Conservation (phyloP, 140 eudicot genomes). For the Senecio squalidus region DNA sequence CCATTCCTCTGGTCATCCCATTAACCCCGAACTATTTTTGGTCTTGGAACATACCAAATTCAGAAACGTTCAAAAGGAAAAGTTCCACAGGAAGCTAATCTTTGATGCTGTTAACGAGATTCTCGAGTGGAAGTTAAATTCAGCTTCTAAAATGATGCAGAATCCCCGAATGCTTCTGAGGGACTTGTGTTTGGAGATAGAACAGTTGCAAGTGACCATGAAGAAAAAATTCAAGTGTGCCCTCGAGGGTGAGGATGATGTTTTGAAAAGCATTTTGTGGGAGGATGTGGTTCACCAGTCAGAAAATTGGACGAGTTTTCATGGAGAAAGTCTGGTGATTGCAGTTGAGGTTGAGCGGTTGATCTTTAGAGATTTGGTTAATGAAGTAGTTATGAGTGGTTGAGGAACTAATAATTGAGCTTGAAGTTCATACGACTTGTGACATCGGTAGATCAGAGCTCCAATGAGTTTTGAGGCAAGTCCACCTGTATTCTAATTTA, state of each 20-base stretch:
- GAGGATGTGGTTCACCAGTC: slow-evolving; percentile 48
- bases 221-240: slow-evolving; percentile 26
- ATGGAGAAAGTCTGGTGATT: slow-evolving; percentile 39
- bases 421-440: slow-evolving; percentile 13
- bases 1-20: slow-evolving; percentile 71
- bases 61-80: slow-evolving; percentile 34
- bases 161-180: slow-evolving; percentile 61
- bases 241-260: slow-evolving; percentile 35
- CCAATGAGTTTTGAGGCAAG: not conserved
- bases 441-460: not conserved
- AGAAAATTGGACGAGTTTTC: slow-evolving; percentile 52
- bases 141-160: slow-evolving; percentile 27
- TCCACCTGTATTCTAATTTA: too few relatives aligned
- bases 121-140: slow-evolving; percentile 49
- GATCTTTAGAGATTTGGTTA: slow-evolving; percentile 67
- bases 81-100: slow-evolving; percentile 56
- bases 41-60: slow-evolving; percentile 84
- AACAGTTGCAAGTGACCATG: slow-evolving; percentile 30
- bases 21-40: slow-evolving; percentile 70
- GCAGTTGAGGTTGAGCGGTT: slow-evolving; percentile 60
- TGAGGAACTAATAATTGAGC: not conserved
- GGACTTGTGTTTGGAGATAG: slow-evolving; percentile 70
- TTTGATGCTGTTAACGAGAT: slow-evolving; percentile 72
- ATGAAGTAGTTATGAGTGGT: slow-evolving; percentile 55
- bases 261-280: slow-evolving; percentile 44